These are phyloP conservation scores for Acacia crassicarpa DNA, from an alignment of 306 rosid genomes.

Conservation along the genomic window DNA sequence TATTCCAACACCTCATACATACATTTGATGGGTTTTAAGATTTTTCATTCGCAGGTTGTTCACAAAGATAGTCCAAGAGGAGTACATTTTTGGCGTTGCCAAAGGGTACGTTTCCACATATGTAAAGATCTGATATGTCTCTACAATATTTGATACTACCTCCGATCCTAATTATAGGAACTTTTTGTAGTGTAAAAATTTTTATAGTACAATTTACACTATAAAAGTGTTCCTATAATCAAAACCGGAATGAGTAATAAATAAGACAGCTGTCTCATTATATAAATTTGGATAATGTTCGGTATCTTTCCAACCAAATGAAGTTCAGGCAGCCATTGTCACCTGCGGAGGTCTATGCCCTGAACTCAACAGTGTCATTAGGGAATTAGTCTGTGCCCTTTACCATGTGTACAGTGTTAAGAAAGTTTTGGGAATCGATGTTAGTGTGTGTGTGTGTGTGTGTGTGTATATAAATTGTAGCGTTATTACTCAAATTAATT, in stretches of 20 bases:
- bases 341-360: slow-evolving; percentile 98
- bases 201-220: too few relatives aligned
- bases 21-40: background rate
- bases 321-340: slow-evolving; percentile 88
- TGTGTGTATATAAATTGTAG: background rate
- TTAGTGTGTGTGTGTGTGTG: too few relatives aligned
- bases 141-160: background rate
- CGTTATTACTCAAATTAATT: background rate
- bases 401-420: slow-evolving; percentile 89
- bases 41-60: slow-evolving; percentile 50
- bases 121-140: background rate
- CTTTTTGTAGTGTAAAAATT: too few relatives aligned
- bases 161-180: too few relatives aligned
- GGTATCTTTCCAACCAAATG: slow-evolving; percentile 83
- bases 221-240: too few relatives aligned
- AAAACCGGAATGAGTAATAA: too few relatives aligned
- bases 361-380: slow-evolving; percentile 95
- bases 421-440: slow-evolving; percentile 77
- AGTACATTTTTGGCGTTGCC: slow-evolving; percentile 86
- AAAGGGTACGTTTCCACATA: slow-evolving; percentile 46
- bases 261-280: background rate
- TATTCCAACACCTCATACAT: too few relatives aligned
- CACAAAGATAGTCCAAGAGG: slow-evolving; percentile 89
- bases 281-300: slow-evolving; percentile 23
- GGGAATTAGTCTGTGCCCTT: slow-evolving; percentile 85